These are phyloP conservation scores for Calonectria henricotiae DNA, from an alignment of 2,329 filamentous ascomycete genomes.

Conservation along the genomic window DNA sequence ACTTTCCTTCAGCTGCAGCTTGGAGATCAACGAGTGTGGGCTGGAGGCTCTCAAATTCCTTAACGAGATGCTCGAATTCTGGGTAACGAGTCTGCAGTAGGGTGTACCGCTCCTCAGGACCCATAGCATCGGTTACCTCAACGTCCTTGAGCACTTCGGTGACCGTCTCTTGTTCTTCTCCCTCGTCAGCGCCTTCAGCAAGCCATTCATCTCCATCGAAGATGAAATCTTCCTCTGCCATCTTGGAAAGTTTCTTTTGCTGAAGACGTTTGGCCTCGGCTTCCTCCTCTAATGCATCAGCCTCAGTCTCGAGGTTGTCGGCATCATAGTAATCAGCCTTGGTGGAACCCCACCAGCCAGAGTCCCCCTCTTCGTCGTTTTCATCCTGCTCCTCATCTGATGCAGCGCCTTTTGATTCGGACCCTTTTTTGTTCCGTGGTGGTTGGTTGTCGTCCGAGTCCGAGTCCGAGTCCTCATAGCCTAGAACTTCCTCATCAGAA, in stretches of 20 bases:
- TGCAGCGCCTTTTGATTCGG: constrained; percentile 54
- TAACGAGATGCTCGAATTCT: constrained; percentile 89
- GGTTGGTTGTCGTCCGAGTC: constrained; percentile 61
- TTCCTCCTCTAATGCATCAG: constrained; percentile 89
- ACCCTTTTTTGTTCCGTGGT: constrained; percentile 55
- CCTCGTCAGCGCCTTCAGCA: constrained; percentile 68
- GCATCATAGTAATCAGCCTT: constrained; percentile 95
- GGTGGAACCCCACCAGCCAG: constrained; percentile 88
- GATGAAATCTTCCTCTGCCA: constrained; percentile 93
- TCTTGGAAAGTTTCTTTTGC: constrained; percentile 89
- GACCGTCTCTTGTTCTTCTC: constrained; percentile 74
- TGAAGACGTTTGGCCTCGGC: constrained; percentile 90
- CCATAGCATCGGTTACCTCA: constrained; percentile 86
- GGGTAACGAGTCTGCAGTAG: constrained; percentile 88
- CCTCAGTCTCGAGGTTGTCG: constrained; percentile 78
- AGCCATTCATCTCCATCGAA: constrained; percentile 94
- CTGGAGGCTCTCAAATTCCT: constrained; percentile 84
- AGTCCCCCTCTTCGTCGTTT: constrained; percentile 71
- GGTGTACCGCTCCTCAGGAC: constrained; percentile 80
- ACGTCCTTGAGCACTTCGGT: constrained; percentile 90
- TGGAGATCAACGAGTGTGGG: constrained; percentile 74
- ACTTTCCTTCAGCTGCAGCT: constrained; percentile 70
- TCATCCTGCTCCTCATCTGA: constrained; percentile 72
- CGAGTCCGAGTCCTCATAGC: constrained; percentile 62
- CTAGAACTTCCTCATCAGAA: constrained; percentile 76